Conservation (phyloP, 331 rosid genomes). For the Erythrophleum ivorense region DNA sequence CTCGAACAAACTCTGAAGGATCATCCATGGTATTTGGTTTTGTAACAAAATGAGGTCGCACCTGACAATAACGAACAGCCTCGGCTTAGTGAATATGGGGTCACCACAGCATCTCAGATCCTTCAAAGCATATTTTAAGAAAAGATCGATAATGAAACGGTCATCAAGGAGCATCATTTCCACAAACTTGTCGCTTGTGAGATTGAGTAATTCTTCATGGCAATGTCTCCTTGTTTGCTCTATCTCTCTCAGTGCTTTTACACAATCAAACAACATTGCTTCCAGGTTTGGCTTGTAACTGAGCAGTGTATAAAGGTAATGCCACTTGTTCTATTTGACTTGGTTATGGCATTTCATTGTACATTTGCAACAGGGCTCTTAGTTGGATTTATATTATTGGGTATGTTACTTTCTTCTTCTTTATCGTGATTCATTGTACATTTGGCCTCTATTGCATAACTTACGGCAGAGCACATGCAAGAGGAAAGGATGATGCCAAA, state of each 20-base stretch:
- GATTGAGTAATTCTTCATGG: slow-evolving; percentile 26
- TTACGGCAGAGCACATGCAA: no score
- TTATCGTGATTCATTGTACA: no score
- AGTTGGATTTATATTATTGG: no score
- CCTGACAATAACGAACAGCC: slow-evolving; percentile 44
- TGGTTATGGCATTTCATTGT: no score
- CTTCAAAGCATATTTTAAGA: slow-evolving; percentile 46
- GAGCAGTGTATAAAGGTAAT: no score
- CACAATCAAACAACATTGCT: slow-evolving; percentile 41
- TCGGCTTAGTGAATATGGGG: slow-evolving; percentile 44
- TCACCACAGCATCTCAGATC: slow-evolving; percentile 52
- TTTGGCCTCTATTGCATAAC: no score
- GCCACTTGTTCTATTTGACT: no score
- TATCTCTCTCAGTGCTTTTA: slow-evolving; percentile 42
- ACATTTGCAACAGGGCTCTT: no score
- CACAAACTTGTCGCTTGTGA: slow-evolving; percentile 36
- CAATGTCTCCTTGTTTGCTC: slow-evolving; percentile 51
- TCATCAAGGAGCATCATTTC: slow-evolving; percentile 60
- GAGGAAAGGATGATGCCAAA: no score
- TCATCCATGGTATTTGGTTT: slow-evolving; percentile 61
- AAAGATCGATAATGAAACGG: slow-evolving; percentile 64
- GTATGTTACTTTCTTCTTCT: no score
- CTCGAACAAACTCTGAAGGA: slow-evolving; percentile 48
- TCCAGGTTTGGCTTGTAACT: slow-evolving; percentile 48
- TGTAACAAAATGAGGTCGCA: slow-evolving; percentile 52